Evolutionary conservation across 768 basidiomycete genomes (phyloP).

Genomic region (Suillus sp.): DNA sequence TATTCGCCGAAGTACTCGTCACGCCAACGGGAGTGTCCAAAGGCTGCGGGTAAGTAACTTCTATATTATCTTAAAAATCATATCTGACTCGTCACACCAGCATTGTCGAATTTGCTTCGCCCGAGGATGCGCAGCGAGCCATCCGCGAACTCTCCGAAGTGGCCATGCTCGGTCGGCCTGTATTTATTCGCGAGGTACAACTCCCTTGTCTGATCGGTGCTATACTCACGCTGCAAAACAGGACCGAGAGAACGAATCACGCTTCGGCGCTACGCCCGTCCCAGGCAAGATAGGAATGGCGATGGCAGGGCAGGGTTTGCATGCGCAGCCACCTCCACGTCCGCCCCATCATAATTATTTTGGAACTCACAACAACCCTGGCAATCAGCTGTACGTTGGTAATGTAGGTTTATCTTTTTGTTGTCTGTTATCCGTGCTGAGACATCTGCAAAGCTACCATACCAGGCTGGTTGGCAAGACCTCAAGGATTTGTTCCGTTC

Average conservation of each 20-base stretch:
- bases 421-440: slow-evolving; percentile 11
- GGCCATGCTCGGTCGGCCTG: slow-evolving; percentile 86
- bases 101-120: slow-evolving; percentile 93
- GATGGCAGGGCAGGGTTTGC: slow-evolving; percentile 87
- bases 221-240: slow-evolving; percentile 32
- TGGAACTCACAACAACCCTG: slow-evolving; percentile 58
- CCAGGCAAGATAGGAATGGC: slow-evolving; percentile 96
- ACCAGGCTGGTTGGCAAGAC: slow-evolving; percentile 99
- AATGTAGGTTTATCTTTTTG: slow-evolving; percentile 57
- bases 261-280: slow-evolving; percentile 94
- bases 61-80: background rate
- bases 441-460: slow-evolving; percentile 65
- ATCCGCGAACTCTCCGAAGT: slow-evolving; percentile 91
- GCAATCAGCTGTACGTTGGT: slow-evolving; percentile 91
- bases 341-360: slow-evolving; percentile 81
- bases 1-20: slow-evolving; percentile 98
- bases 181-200: slow-evolving; percentile 93
- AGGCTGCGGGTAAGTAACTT: slow-evolving; percentile 89
- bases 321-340: slow-evolving; percentile 80
- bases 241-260: slow-evolving; percentile 96
- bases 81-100: slow-evolving; percentile 44
- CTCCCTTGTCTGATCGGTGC: slow-evolving; percentile 4
- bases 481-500: slow-evolving; percentile 96
- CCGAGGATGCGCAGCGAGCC: slow-evolving; percentile 86
- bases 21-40: slow-evolving; percentile 97